Evolutionary conservation across 768 basidiomycete genomes (phyloP), one percentile per base, ranked within the genome.

Genomic region (Suillus decipiens): DNA sequence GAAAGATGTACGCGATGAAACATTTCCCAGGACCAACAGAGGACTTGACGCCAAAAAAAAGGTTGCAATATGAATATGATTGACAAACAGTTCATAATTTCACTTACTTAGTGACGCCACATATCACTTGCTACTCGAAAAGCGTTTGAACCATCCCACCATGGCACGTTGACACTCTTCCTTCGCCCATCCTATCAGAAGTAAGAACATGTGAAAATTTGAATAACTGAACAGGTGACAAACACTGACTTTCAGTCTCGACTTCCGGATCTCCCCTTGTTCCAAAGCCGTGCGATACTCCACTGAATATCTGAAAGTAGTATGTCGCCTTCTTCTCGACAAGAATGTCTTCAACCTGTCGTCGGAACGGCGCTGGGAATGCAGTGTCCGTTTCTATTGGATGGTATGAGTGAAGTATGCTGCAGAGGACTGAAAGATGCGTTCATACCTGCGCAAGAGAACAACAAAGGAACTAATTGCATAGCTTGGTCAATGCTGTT

Each of bases 231-330:
- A 50, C 1, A 28, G 24, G 9, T 7, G 22, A 66, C 67, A 17
- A 45, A 75, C 70, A 68, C 53, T 76, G 67, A 17, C 45, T 37
- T 39, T 62, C 59, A 33, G 33, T 59, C 28, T 63, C 69, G 15
- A 76, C 67, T n/a, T 64, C 41, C 15, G 69, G 71, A 67, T 78
- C 71, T 2, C 67, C 75, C 39, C 77, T 70, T 8, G 73, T 54
- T 41, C 67, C 75, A 36, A 80, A 80, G 4, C 79, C 79, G 34
- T 80, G 79, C 9, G 67, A 64, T 12, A 81, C 75, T 0, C 77
- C 75, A 5, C 83, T 82, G 69, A 88, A 88, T 17, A 85, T 68
- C 54, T 88, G 86, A 64, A 86, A 76, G 64, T 85, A 82, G 69
- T 88, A 89, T 0, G 73, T 76, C 0, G 81, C 80, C 60, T 84